Evolutionary conservation across 306 rosid species (phyloP).

Genomic region (Pueraria montana): DNA sequence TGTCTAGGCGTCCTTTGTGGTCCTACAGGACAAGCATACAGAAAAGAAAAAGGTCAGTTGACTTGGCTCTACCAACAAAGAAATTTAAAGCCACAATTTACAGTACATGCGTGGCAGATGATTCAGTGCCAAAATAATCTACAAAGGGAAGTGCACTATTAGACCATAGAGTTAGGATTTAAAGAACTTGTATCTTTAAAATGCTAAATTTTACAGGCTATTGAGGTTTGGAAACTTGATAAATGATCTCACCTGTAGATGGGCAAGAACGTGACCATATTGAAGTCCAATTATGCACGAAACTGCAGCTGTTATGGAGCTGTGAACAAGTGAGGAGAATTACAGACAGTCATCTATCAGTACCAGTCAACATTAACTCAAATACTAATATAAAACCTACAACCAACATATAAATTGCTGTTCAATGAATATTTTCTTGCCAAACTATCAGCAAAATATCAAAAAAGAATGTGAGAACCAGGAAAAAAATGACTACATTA

Average conservation of each 20-base stretch:
- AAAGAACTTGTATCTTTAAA: constrained; percentile 14
- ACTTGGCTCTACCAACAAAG: constrained; percentile 17
- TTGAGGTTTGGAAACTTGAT: constrained; percentile 36
- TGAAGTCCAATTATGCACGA: constrained; percentile 97
- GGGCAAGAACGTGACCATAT: constrained; percentile 88
- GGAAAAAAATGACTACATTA: not conserved
- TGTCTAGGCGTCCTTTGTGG: constrained; percentile 72
- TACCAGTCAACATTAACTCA: not conserved
- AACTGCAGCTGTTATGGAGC: constrained; percentile 88
- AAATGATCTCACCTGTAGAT: constrained; percentile 67
- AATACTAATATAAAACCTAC: constrained; percentile 28
- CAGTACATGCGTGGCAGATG: no score
- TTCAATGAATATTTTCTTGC: constrained; percentile 20
- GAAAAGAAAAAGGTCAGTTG: constrained; percentile 29
- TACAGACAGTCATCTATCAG: constrained; percentile 22
- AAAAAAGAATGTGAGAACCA: constrained; percentile 10
- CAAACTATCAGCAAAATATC: constrained; percentile 3
- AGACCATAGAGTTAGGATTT: not conserved
- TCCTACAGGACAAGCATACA: constrained; percentile 63
- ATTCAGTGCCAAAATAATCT: constrained; percentile 1
- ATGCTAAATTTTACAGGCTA: constrained; percentile 6
- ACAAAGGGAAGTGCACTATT: not conserved
- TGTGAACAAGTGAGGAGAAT: constrained; percentile 53
- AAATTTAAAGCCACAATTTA: constrained; percentile 19
- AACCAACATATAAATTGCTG: constrained; percentile 14